Evolutionary conservation across 352 stramenopile genomes (phyloP), one percentile per base, ranked within the genome.

Genomic region (Phytophthora sojae): DNA sequence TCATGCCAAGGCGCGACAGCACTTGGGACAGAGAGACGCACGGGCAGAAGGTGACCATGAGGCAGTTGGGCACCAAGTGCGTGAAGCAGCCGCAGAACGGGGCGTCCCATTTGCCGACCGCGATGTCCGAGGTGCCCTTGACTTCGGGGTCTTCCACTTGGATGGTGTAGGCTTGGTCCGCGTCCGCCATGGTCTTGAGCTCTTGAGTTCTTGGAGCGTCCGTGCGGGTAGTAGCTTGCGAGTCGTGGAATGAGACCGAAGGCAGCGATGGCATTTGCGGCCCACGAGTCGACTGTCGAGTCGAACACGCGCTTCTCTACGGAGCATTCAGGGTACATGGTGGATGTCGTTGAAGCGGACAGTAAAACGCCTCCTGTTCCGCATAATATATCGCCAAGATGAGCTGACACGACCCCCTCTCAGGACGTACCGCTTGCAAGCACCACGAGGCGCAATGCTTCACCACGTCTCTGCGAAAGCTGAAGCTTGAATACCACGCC

Each of bases 21-120:
- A 61, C 44, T 17, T 67, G 51, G 37, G 61, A 55, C 32, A 81
- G 37, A 4, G 73, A 70, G 37, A 81, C 55, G 58, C 77, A 85
- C 4, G 74, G 77, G 35, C 70, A 80, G 42, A 71, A 74, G 4
- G 59, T 65, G 32, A 66, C 47, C 74, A 85, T 85, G 75, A 47
- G 65, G 61, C 68, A 81, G 64, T 82, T 82, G 23, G 77, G 77
- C 45, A 81, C 68, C 25, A 51, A 71, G 58, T 77, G 32, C 21
- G 63, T 67, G 58, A 68, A 73, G 61, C 78, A 83, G 26, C 50
- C 67, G 49, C 67, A 83, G 26, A 69, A 67, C 14, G n/a, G 50
- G 26, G 29, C 51, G 11, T 55, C 61, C 61, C 37, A 67, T 14
- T 61, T 67, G 61, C 50, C 61, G 32, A 69, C 63, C 19, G 44